A percentile compares a stretch with the other conserved stretches of the same genome.
These are phyloP conservation scores for Botrytis porri DNA, from an alignment of 2,329 filamentous ascomycete genomes.

Conservation along the genomic window DNA sequence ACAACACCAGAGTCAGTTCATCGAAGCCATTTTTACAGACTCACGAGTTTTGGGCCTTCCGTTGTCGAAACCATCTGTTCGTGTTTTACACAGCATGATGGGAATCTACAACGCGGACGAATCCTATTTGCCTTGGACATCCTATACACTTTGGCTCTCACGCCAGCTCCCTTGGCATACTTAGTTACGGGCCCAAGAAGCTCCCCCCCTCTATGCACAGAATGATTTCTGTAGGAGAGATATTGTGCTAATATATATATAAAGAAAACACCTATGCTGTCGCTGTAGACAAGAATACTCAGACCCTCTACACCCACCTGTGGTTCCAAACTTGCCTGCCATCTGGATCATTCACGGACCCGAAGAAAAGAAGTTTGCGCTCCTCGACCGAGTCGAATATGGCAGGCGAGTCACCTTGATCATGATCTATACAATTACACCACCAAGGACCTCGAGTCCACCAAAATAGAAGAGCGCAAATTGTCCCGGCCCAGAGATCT, in stretches of 20 bases:
- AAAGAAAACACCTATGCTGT: not conserved
- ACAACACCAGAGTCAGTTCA: not conserved
- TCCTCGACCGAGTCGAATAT: not conserved
- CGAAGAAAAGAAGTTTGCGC: not conserved
- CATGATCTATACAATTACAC: not conserved
- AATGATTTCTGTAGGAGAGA: not conserved
- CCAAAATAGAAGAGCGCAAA: not conserved
- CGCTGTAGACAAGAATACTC: not conserved
- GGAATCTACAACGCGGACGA: not conserved
- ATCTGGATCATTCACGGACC: not conserved
- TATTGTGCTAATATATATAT: not conserved
- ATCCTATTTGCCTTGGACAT: not conserved
- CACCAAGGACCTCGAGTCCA: no score
- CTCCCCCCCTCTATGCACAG: not conserved
- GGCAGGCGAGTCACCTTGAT: not conserved
- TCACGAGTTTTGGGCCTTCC: not conserved
- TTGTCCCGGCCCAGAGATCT: not conserved
- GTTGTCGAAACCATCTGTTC: not conserved
- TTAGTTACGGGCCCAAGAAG: not conserved
- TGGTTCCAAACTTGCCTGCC: not conserved
- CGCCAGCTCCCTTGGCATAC: not conserved
- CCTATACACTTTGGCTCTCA: not conserved
- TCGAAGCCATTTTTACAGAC: not conserved
- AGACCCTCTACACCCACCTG: not conserved
- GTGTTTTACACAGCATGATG: not conserved